Evolutionary conservation across 2,329 filamentous ascomycete species (phyloP).

Genomic region (Ceratocystis harringtonii): DNA sequence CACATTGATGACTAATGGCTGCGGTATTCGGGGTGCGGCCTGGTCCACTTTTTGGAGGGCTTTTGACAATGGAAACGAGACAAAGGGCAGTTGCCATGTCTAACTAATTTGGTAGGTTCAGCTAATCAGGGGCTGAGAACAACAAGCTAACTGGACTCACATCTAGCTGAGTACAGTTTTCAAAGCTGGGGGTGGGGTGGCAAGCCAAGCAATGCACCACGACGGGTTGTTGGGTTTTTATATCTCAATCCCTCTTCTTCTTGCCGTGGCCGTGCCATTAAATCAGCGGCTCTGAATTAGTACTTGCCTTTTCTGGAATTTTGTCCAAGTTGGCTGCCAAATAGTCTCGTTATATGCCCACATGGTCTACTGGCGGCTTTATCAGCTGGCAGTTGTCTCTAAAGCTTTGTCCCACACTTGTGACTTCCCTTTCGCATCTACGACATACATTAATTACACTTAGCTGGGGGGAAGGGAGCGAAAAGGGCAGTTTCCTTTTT

Average conservation of each 20-base stretch:
- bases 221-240: no score
- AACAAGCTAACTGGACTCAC: background rate
- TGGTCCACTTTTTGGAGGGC: background rate
- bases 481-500: background rate
- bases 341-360: no score
- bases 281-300: background rate
- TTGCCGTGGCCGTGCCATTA: background rate
- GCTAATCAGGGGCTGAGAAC: background rate
- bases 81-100: background rate
- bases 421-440: background rate
- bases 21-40: background rate
- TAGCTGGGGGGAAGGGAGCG: background rate
- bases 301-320: background rate
- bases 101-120: background rate
- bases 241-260: background rate
- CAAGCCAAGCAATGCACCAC: no score
- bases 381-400: slow-evolving; percentile 2
- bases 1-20: background rate
- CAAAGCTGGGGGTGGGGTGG: no score
- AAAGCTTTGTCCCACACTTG: background rate
- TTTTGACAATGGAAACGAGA: background rate
- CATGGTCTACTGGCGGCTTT: background rate
- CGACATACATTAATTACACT: background rate
- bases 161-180: no score
- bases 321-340: no score